phyloP scores from a whole-genome alignment of 768 basidiomycete species.

The Guyanaporus albipodus region DNA sequence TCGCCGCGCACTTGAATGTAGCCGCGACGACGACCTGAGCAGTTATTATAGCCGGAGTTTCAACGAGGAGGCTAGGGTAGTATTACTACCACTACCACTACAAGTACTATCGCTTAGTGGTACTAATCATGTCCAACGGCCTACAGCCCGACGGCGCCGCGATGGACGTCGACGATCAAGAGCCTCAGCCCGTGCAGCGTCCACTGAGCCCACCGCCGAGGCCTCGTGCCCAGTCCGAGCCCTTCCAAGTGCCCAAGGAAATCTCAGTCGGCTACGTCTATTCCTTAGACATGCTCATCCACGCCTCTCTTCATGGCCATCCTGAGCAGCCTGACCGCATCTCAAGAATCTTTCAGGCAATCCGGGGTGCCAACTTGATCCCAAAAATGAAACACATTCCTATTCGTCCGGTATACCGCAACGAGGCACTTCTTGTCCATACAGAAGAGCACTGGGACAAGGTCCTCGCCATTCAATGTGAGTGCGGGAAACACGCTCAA shows the following conservation, averaged over 20 bases:
- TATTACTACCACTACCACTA: neutral
- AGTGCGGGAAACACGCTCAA: conserved; percentile 30
- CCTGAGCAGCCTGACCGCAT: conserved; percentile 82
- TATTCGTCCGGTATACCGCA: conserved; percentile 65
- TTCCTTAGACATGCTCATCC: conserved; percentile 80
- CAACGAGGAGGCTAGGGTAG: conserved; percentile 7
- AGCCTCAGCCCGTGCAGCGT: conserved; percentile 7
- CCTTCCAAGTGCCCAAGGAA: conserved; percentile 21
- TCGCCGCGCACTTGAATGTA: too few species aligned
- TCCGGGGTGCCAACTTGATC: conserved; percentile 57
- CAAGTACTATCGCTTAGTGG: neutral
- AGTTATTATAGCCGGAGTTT: conserved; percentile 16
- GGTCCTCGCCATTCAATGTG: conserved; percentile 78
- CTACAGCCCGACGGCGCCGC: conserved; percentile 15
- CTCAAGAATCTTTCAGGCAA: conserved; percentile 61
- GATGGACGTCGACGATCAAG: conserved; percentile 30
- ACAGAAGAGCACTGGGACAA: conserved; percentile 90
- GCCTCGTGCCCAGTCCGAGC: conserved; percentile 31
- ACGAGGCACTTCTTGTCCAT: conserved; percentile 88
- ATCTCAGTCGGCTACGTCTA: conserved; percentile 79
- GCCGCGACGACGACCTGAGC: too few species aligned
- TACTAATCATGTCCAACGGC: conserved; percentile 12
- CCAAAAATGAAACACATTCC: conserved; percentile 74
- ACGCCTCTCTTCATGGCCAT: conserved; percentile 64
- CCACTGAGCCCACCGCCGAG: conserved; percentile 18